Evolutionary conservation across 1,284 basidiomycete genomes (phyloP), one percentile per base, ranked within the genome.

Genomic region (Pseudozyma sp.): DNA sequence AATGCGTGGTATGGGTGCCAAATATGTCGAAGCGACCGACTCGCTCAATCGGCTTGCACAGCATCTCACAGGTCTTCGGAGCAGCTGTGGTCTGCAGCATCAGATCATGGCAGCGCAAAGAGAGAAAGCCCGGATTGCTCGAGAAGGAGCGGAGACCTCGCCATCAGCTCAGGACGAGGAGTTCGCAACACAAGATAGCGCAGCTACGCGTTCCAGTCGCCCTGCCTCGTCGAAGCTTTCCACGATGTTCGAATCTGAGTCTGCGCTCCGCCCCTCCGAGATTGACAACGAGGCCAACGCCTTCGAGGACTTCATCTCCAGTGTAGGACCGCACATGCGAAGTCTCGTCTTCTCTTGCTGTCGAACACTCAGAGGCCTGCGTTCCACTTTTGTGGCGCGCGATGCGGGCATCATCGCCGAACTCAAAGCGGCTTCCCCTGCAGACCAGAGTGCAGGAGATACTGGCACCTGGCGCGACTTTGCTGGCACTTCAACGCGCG

Each of bases 281-380:
- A 17, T 19, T 19, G 34, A 37, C 34, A 17, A n/a, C 2, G 52
- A 59, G 4, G 39, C 67, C 16, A 57, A 57, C 16, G 72, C 75
- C 1, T 82, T 81, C 42, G 68, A 78, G 19, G 68, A 69, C 33
- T 82, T 78, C 40, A 68, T 81, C 34, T 61, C 72, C 16, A 74
- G 67, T 42, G 60, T 82, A 30, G 80, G 79, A 6, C 80, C 80
- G n/a, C 80, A 82, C 53, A 81, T 82, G 79, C 68, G 79, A 39
- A 81, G 79, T 57, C 63, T 64, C 33, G 61, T 69, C 13, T 80
- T 80, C 35, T 80, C 77, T 1, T 80, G 79, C 49, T 68, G 68
- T n/a, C 70, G 76, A 6, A 80, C 75, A 0, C 65, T 81, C 10
- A 59, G 61, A 40, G 62, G 70, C 6, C 52, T 78, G 16, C 44